Base-by-base conservation (phyloP, 331 rosid species). In the Arachis monticola region DNA sequence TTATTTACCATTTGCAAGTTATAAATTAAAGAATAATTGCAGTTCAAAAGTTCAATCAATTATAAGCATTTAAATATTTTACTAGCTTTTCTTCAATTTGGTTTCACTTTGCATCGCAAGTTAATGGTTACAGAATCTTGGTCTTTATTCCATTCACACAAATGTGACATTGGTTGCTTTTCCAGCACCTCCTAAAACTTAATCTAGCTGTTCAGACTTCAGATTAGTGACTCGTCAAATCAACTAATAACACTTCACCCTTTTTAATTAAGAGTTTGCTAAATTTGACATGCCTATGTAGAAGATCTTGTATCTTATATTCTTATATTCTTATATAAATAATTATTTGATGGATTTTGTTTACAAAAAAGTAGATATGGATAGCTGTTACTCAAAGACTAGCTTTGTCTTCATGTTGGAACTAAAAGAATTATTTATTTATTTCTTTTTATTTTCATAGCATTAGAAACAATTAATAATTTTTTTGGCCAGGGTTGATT, bases 351-450 rank as follows among this genome's bases (percentile, higher is more conserved):
- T 53, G 48, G 66, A 42, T 41, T 40, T 75, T 12, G 42, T 75
- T 13, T n/a, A n/a, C 30, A 10, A 13, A 75, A 65, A 9, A 55
- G 44, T 65, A 8, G 35, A 75, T 65, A 74, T 53, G 35, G 41
- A 48, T 64, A 65, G 72, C 48, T 75, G 59, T 65, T 55, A 32
- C 53, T 10, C 56, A 77, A 77, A 77, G 70, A 56, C 56, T 68
- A 10, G 9, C 45, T 38, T 67, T 77, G 70, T 68, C 70, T 8
- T 66, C 60, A 44, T 68, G 62, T 60, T 68, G 60, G 57, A 7
- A 40, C 48, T 50, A 11, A 44, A 11, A 11, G 12, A 38, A 22
- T 2, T 57, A 14, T 53, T 53, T 5, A 32, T 32, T 32, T 8
- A 69, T 77, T 50, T 35, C 2, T 64, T 41, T 40, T 52, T 35